A percentile compares a stretch with the other conserved stretches of the same genome.
phyloP scores from a whole-genome alignment of 2,329 filamentous ascomycete species.

The Xylariaceae sp. region DNA sequence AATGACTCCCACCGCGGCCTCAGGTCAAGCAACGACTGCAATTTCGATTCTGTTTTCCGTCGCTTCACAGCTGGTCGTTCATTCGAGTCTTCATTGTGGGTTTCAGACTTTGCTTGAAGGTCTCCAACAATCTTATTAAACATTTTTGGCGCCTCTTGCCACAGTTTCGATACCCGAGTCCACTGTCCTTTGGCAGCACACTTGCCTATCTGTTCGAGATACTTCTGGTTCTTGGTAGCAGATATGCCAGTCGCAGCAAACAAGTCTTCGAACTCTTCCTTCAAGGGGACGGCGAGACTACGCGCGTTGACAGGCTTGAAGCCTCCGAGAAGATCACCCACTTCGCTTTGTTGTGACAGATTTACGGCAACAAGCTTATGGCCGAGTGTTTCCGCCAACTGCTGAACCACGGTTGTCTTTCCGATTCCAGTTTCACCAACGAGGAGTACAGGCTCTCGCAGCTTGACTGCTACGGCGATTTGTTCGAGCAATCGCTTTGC shows the following conservation, averaged over 20 bases:
- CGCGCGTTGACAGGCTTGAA: constrained; percentile 96
- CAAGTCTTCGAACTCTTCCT: constrained; percentile 91
- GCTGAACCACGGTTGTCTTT: constrained; percentile 95
- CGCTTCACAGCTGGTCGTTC: constrained; percentile 73
- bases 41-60: constrained; percentile 69
- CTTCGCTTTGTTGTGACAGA: constrained; percentile 96
- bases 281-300: constrained; percentile 84
- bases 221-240: constrained; percentile 83
- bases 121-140: constrained; percentile 73
- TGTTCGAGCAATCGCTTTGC: constrained; percentile 87
- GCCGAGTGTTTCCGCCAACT: constrained; percentile 82
- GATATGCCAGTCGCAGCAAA: constrained; percentile 88
- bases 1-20: constrained; percentile 82
- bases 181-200: constrained; percentile 84
- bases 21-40: constrained; percentile 66
- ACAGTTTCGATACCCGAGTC: constrained; percentile 83
- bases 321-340: constrained; percentile 91
- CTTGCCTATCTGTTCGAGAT: constrained; percentile 81
- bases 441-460: constrained; percentile 87
- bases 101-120: constrained; percentile 52
- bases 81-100: constrained; percentile 47
- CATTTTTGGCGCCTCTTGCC: constrained; percentile 88
- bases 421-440: constrained; percentile 99
- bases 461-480: constrained; percentile 80
- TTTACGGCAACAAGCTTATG: constrained; percentile 93